Conservation (phyloP, 768 basidiomycete genomes). For the Leccinum ochraceum region DNA sequence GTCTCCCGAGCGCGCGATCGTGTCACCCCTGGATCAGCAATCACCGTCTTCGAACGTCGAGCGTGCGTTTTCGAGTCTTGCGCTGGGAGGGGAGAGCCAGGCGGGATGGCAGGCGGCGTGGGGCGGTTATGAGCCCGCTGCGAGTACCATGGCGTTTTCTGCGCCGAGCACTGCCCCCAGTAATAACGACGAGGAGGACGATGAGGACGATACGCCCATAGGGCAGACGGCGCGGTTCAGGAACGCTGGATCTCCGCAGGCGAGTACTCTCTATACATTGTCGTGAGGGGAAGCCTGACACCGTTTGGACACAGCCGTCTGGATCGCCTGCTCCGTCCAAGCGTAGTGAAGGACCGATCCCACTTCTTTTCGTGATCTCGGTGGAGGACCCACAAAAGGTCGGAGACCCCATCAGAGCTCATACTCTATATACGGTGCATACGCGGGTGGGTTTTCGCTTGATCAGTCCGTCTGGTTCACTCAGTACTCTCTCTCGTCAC, state of each 20-base stretch:
- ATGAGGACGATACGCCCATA: slow-evolving; percentile 54
- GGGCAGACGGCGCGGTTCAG: slow-evolving; percentile 43
- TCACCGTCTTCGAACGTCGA: slow-evolving; percentile 21
- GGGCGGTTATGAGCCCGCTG: slow-evolving; percentile 34
- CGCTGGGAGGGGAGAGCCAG: slow-evolving; percentile 46
- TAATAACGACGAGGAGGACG: slow-evolving; percentile 61
- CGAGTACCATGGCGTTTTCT: slow-evolving; percentile 21
- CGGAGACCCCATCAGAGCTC: slow-evolving; percentile 92
- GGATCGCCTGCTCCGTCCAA: slow-evolving; percentile 17
- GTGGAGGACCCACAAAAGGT: slow-evolving; percentile 98
- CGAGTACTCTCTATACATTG: slow-evolving; percentile 1
- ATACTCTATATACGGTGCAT: slow-evolving; percentile 96
- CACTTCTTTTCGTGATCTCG: slow-evolving; percentile 78
- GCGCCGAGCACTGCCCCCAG: slow-evolving; percentile 24
- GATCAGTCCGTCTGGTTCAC: neutral
- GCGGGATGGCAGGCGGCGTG: slow-evolving; percentile 57
- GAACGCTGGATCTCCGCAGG: slow-evolving; percentile 29
- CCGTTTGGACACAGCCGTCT: slow-evolving; percentile 13
- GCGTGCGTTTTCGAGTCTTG: slow-evolving; percentile 44
- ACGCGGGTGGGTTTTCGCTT: slow-evolving; percentile 58
- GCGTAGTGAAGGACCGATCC: slow-evolving; percentile 46
- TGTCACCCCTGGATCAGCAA: slow-evolving; percentile 33
- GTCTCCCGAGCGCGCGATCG: slow-evolving; percentile 29
- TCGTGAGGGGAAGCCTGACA: slow-evolving; percentile 1
- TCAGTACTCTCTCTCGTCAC: neutral